These are phyloP conservation scores for Sequoiadendron giganteum DNA, from an alignment of 75 land plant species.

Conservation along the genomic window DNA sequence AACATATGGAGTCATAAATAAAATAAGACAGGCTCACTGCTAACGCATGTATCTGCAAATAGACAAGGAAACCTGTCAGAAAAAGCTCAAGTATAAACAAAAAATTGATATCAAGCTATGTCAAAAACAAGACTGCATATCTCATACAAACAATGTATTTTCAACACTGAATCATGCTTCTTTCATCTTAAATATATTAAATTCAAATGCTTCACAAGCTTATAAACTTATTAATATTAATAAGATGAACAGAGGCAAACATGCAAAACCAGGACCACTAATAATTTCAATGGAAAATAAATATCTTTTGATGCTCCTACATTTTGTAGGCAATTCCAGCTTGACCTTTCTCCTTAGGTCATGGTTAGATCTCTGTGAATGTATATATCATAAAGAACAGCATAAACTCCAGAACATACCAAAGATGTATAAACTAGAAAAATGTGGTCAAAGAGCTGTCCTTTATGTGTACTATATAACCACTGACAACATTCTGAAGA, in stretches of 20 bases:
- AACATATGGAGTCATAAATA: conserved; percentile 80
- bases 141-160: neutral
- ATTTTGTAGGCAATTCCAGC: too few relatives aligned
- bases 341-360: too few relatives aligned
- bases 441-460: too few relatives aligned
- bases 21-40: conserved; percentile 67
- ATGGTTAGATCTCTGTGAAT: too few relatives aligned
- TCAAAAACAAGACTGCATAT: neutral
- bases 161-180: neutral
- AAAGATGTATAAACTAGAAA: too few relatives aligned
- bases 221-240: neutral
- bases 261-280: neutral
- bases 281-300: neutral
- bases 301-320: too few relatives aligned
- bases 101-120: neutral
- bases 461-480: too few relatives aligned
- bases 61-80: neutral
- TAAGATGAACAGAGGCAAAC: neutral
- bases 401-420: too few relatives aligned
- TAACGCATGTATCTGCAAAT: conserved; percentile 67
- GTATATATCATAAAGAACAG: too few relatives aligned
- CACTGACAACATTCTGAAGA: too few relatives aligned
- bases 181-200: neutral
- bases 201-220: neutral
- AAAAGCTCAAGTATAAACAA: neutral